A percentile compares a stretch with the other conserved stretches of the same genome.
Evolutionary conservation across 2,329 filamentous ascomycete genomes (phyloP).

Genomic region (Cladobotryum protrusum): DNA sequence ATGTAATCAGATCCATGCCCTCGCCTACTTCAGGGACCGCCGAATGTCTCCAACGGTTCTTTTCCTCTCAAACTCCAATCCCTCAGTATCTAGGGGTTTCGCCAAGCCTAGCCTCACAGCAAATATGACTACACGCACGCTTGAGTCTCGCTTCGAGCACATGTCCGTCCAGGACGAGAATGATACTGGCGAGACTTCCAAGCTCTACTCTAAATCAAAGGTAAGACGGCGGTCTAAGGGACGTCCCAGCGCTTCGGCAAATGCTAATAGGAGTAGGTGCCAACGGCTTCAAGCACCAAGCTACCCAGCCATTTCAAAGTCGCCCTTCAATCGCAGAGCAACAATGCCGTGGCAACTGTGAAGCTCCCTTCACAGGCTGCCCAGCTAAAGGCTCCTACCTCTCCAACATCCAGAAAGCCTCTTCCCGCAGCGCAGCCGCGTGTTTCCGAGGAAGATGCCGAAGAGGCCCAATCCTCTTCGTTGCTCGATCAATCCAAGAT

Average conservation of each 20-base stretch:
- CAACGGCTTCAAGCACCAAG: constrained; percentile 39
- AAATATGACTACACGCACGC: constrained; percentile 64
- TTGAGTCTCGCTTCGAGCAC: constrained; percentile 85
- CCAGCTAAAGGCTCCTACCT: constrained; percentile 46
- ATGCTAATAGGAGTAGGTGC: neutral
- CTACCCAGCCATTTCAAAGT: constrained; percentile 82
- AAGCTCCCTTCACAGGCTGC: constrained; percentile 62
- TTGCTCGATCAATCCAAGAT: constrained; percentile 51
- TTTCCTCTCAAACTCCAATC: neutral
- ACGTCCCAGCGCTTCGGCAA: neutral
- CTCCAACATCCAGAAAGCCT: constrained; percentile 45
- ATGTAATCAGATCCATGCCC: neutral
- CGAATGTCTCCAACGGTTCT: neutral
- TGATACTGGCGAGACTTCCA: constrained; percentile 50
- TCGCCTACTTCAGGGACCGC: neutral
- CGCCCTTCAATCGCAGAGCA: constrained; percentile 71
- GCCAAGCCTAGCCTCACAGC: neutral
- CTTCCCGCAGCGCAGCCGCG: constrained; percentile 36
- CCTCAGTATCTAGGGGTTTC: neutral
- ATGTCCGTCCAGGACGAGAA: constrained; percentile 89
- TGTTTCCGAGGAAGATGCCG: constrained; percentile 42
- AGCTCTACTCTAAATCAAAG: constrained; percentile 67
- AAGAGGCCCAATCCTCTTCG: constrained; percentile 45
- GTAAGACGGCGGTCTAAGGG: constrained; percentile 37
- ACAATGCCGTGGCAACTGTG: constrained; percentile 59